Evolutionary conservation across 176 grass and related monocot genomes (phyloP), one percentile per base, ranked within the genome.

Genomic region (Triticum timopheevii): DNA sequence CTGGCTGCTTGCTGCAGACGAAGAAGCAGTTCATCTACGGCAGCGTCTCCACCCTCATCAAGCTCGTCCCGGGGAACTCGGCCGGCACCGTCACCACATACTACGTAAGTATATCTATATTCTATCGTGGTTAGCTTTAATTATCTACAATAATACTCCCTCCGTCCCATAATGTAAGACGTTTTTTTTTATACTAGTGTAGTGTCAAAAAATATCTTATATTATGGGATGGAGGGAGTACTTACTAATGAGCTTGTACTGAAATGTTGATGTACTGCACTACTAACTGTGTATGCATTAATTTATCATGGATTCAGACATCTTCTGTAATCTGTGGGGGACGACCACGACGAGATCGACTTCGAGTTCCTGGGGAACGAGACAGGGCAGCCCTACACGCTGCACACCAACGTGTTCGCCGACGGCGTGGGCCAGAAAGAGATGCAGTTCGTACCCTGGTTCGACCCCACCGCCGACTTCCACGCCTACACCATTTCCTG

Each of bases 401-500:
- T 58, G 54, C 94, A 93, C 88, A 96, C 94, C 15, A 96, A 96
- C 81, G 84, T 93, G 25, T 93, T 92, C 62, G 79, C 80, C 17
- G 64, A 90, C 81, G 91, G 89, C 44, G 56, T 84, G 28, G 92
- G 92, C 20, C 49, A 83, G 10, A 88, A 80, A 25, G 81, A 94
- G 82, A 83, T 90, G 84, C 90, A 97, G 70, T 93, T 96, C 82
- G 67, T 72, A 22, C 88, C 81, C 1, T 97, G 93, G 95, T 97
- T 97, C 78, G 87, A 97, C 65, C 93, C 93, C 34, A 93, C 93
- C 36, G 8, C 59, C 2, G 95, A 82, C 76, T 97, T 54, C 87
- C 95, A 97, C 87, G 95, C 86, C 84, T 97, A 97, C 89, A 93
- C 95, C 75, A 95, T 98, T 64, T 88, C 89, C 24, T 98, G 95